These are phyloP conservation scores for Trichophyton rubrum DNA, from an alignment of 2,329 filamentous ascomycete species.

Conservation along the genomic window DNA sequence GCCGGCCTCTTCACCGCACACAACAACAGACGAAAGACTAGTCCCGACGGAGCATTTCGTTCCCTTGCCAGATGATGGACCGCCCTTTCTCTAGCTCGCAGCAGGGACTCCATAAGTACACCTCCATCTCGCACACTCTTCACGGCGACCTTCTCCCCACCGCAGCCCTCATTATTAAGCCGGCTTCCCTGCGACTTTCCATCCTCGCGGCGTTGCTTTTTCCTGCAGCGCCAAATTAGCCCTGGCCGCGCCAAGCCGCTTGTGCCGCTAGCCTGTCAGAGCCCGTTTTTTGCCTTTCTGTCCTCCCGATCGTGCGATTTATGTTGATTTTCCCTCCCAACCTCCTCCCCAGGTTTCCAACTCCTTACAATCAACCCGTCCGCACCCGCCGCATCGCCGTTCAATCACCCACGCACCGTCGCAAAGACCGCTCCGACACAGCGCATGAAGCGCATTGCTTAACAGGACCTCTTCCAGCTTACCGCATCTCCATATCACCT, in stretches of 20 bases:
- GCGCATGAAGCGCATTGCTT: slow-evolving; percentile 2
- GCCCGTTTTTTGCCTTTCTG: slow-evolving; percentile 2
- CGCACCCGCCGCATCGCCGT: neutral
- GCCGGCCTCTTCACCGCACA: neutral
- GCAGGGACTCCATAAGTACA: neutral
- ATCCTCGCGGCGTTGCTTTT: neutral
- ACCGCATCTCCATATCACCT: neutral
- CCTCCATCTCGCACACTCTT: neutral
- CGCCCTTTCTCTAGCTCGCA: neutral
- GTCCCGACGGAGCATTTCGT: neutral
- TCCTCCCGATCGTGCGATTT: slow-evolving; percentile 2
- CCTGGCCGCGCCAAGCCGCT: neutral
- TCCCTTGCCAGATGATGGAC: neutral
- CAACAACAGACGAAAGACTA: neutral
- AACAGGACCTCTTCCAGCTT: slow-evolving; percentile 5
- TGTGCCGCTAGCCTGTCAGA: slow-evolving; percentile 3
- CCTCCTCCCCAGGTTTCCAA: neutral
- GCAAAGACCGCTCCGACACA: slow-evolving; percentile 3
- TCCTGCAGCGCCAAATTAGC: neutral
- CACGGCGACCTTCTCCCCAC: neutral
- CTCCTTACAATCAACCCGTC: neutral
- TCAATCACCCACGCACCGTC: neutral
- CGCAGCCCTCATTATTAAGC: neutral
- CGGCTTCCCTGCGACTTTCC: neutral
- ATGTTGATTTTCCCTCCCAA: slow-evolving; percentile 3